Evolutionary conservation across 2,329 filamentous ascomycete genomes (phyloP), one percentile per base, ranked within the genome.

Genomic region (Phyllosticta paracitricarpa): DNA sequence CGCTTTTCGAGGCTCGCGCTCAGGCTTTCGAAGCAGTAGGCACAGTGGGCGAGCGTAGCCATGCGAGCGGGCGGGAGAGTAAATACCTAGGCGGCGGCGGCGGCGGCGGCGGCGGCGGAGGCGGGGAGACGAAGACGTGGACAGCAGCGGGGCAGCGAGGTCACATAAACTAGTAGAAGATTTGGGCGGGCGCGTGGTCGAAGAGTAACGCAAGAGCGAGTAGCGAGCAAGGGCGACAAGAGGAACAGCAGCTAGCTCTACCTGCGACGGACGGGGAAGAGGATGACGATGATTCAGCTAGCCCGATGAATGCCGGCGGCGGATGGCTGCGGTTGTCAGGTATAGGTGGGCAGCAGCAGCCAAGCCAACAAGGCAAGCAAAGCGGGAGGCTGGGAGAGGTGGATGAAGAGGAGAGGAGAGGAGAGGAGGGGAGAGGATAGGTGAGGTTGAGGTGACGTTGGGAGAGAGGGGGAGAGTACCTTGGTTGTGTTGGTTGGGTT

Each of bases 21-120:
- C 48, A 99, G 85, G 51, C 82, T 81, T 76, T 99, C 94, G 80
- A 99, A 97, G 79, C 92, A 97, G 76, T 87, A 92, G 70, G 93
- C 85, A 75, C 92, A 97, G 76, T 97, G 93, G 63, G 87, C 87
- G 68, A 84, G 77, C 62, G 88, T 88, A 56, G 94, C 93, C 93
- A 97, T 97, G 59, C 54, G 65, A 54, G 28, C 19, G 40, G 17
- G 4, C 26, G 33, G 40, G 25, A 14, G 58, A 52, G 12, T 2
- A 28, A 56, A 22, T 19, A 51, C 19, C 19, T 22, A n/a, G n/a
- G n/a, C n/a, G n/a, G n/a, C n/a, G n/a, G n/a, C n/a, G 7, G 28
- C 52, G 28, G 28, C 9, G 26, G 51, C 30, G 58, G 51, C 54
- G 40, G 14, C 35, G 25, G 54, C 25, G 19, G 19, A 51, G 19